Conservation (phyloP, 2,329 filamentous ascomycete genomes). For the Corynespora cassiicola region DNA sequence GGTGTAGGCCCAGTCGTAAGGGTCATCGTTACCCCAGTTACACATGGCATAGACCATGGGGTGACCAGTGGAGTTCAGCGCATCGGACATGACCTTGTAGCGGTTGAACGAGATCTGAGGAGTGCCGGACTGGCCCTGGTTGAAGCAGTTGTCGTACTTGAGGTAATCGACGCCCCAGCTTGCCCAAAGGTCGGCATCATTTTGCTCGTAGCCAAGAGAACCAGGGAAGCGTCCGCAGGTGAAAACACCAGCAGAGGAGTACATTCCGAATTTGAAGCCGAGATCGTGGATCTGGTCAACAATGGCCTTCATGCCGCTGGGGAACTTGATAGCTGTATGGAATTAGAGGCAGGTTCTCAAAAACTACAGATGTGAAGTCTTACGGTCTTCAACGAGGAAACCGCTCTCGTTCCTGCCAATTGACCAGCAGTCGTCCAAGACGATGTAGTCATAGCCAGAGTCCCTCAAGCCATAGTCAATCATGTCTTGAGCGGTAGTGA, state of each 20-base stretch:
- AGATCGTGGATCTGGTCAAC: constrained; percentile 56
- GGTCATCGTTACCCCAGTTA: constrained; percentile 61
- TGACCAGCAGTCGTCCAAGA: constrained; percentile 62
- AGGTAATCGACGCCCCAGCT: constrained; percentile 56
- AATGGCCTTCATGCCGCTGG: constrained; percentile 54
- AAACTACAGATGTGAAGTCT: constrained; percentile 26
- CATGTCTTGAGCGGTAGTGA: constrained; percentile 55
- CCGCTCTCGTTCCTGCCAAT: constrained; percentile 53
- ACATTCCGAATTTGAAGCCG: constrained; percentile 61
- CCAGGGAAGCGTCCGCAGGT: constrained; percentile 50
- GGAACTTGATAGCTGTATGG: constrained; percentile 40
- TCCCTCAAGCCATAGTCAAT: constrained; percentile 56
- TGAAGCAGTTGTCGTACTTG: constrained; percentile 65
- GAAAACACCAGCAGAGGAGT: constrained; percentile 55
- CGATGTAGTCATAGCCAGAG: constrained; percentile 58
- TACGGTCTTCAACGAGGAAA: constrained; percentile 43
- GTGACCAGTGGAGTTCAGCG: constrained; percentile 54
- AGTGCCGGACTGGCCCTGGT: constrained; percentile 58
- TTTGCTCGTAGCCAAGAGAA: constrained; percentile 57
- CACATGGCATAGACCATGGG: constrained; percentile 56
- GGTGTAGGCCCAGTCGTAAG: constrained; percentile 53
- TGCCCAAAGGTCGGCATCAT: constrained; percentile 61
- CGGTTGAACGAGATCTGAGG: constrained; percentile 54
- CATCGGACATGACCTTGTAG: constrained; percentile 57
- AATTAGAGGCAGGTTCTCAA: constrained; percentile 39